A percentile compares a stretch with the other conserved stretches of the same genome.
Evolutionary conservation across 768 basidiomycete genomes (phyloP).

Genomic region (Wakefieldia striispora): DNA sequence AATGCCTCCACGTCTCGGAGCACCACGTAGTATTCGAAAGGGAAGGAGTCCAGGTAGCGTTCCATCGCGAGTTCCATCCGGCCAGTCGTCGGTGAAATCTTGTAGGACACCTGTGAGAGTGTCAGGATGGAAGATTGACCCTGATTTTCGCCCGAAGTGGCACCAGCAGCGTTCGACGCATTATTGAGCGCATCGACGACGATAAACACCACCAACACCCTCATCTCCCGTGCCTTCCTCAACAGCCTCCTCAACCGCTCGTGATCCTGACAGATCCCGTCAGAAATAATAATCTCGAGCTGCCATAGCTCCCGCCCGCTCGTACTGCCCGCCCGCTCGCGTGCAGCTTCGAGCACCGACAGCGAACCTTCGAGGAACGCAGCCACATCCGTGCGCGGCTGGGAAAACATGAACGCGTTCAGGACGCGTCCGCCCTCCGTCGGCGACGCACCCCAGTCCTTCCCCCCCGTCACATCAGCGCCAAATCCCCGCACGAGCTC

Average conservation of each 20-base stretch:
- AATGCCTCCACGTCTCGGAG: constrained; percentile 86
- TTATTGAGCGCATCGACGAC: constrained; percentile 86
- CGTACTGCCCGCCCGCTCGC: constrained; percentile 58
- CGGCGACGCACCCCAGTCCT: constrained; percentile 34
- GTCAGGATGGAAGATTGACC: constrained; percentile 73
- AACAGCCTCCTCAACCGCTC: constrained; percentile 76
- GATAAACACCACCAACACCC: constrained; percentile 95
- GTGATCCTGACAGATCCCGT: constrained; percentile 98
- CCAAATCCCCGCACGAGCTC: constrained; percentile 90
- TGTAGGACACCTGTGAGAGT: constrained; percentile 91
- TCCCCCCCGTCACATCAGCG: constrained; percentile 75
- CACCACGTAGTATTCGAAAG: constrained; percentile 97
- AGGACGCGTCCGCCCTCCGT: constrained; percentile 49
- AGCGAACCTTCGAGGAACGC: constrained; percentile 79
- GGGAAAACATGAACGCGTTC: constrained; percentile 84
- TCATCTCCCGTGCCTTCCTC: constrained; percentile 82
- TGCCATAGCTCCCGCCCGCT: constrained; percentile 91
- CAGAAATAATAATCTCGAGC: constrained; percentile 95
- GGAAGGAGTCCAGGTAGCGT: constrained; percentile 93
- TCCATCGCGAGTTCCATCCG: constrained; percentile 84
- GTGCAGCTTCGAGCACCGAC: constrained; percentile 67
- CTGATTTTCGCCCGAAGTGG: constrained; percentile 32
- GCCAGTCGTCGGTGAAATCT: constrained; percentile 45
- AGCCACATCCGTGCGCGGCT: constrained; percentile 85
- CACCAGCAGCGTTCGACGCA: constrained; percentile 16